phyloP scores from a whole-genome alignment of 495 filamentous ascomycete species.

The Neurospora sp. region DNA sequence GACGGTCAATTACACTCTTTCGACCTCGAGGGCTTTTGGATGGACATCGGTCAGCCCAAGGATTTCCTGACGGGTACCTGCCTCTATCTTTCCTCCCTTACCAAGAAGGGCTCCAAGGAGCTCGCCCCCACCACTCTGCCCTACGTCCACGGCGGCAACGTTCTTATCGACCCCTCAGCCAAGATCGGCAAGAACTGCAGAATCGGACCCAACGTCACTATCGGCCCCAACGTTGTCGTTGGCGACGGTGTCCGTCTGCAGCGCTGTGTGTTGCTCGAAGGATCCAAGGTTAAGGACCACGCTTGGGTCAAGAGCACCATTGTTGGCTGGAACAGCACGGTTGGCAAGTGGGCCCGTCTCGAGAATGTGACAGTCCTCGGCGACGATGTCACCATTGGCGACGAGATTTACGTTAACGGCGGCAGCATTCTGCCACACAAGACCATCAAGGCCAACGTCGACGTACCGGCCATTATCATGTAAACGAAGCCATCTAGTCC shows the following conservation, averaged over 20 bases:
- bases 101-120: conserved; percentile 84
- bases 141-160: conserved; percentile 90
- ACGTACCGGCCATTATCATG: conserved; percentile 85
- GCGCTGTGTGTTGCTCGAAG: conserved; percentile 80
- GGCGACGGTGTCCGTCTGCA: conserved; percentile 94
- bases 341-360: conserved; percentile 90
- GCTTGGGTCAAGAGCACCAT: conserved; percentile 99
- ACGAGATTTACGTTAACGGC: conserved; percentile 98
- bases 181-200: conserved; percentile 98
- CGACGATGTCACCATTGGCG: conserved; percentile 97
- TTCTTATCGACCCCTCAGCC: conserved; percentile 87
- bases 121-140: conserved; percentile 66
- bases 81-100: conserved; percentile 86
- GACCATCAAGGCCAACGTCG: conserved; percentile 97
- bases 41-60: conserved; percentile 99
- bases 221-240: conserved; percentile 88
- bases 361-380: conserved; percentile 97
- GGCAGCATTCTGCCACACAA: conserved; percentile 95
- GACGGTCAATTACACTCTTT: conserved; percentile 95
- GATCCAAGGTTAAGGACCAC: conserved; percentile 95
- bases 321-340: conserved; percentile 96
- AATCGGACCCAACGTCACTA: conserved; percentile 95
- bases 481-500: conserved; percentile 27
- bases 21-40: conserved; percentile 98
- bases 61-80: conserved; percentile 97